Evolutionary conservation across 257 asterid genomes (phyloP).

Genomic region (Cynanchum wilfordii): DNA sequence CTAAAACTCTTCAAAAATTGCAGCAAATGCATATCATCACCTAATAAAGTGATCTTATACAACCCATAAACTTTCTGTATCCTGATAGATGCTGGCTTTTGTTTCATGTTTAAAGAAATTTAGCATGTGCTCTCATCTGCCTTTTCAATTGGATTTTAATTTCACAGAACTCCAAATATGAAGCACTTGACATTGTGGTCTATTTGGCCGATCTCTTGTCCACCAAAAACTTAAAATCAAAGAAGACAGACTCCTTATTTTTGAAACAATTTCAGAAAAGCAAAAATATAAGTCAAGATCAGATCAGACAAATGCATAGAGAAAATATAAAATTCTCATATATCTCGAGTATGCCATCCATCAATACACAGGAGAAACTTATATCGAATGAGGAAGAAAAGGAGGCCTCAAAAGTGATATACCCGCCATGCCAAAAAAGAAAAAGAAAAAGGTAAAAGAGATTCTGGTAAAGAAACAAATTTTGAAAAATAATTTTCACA

Average conservation of each 20-base stretch:
- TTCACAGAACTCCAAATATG: background rate
- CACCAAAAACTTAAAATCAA: background rate
- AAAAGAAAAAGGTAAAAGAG: background rate
- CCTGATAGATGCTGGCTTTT: background rate
- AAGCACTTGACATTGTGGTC: background rate
- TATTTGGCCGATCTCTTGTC: background rate
- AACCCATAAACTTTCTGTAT: conserved; percentile 9
- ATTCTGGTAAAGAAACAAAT: background rate
- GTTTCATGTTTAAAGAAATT: background rate
- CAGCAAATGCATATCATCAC: background rate
- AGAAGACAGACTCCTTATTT: background rate
- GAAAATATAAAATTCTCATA: background rate
- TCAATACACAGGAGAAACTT: background rate
- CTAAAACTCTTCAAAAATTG: no score
- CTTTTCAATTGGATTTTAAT: background rate
- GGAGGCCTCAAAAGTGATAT: background rate
- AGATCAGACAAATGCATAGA: background rate
- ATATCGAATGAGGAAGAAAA: background rate
- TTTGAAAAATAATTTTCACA: background rate
- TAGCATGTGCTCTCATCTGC: background rate
- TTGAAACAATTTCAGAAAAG: background rate
- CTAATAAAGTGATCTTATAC: background rate
- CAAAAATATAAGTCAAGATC: background rate
- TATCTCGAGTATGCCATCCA: background rate
- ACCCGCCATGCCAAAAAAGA: background rate